phyloP scores from a whole-genome alignment of 441 rosid genomes.

The Gossypium lobatum region DNA sequence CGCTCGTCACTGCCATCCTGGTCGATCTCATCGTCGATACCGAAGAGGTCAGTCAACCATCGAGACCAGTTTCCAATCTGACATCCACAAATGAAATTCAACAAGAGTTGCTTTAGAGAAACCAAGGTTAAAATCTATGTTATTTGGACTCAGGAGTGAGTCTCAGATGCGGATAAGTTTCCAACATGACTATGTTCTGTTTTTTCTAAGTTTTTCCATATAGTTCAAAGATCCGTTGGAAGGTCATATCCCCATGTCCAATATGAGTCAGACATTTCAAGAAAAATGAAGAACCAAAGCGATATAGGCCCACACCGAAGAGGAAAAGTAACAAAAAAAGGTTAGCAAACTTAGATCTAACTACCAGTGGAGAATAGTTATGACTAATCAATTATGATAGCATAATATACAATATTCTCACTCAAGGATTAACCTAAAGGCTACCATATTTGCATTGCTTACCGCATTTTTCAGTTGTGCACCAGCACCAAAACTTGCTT shows the following conservation, averaged over 20 bases:
- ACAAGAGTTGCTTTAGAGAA: background rate
- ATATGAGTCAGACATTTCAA: background rate
- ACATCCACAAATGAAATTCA: conserved; percentile 9
- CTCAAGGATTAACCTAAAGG: conserved; percentile 6
- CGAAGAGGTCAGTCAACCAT: conserved; percentile 88
- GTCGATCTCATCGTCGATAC: conserved; percentile 52
- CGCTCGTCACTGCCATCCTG: conserved; percentile 29
- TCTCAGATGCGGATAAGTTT: too few relatives aligned
- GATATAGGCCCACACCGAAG: background rate
- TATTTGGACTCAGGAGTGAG: background rate
- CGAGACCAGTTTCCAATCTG: conserved; percentile 99
- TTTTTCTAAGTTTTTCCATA: background rate
- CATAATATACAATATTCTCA: background rate
- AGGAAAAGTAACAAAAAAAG: background rate
- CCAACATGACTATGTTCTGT: background rate
- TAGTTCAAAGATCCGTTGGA: background rate
- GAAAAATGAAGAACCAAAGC: background rate
- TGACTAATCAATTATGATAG: background rate
- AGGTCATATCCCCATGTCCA: background rate
- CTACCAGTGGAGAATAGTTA: background rate
- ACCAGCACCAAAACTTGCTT: conserved; percentile 89
- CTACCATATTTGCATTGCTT: conserved; percentile 25
- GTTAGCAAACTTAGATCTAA: background rate
- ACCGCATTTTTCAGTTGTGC: conserved; percentile 89
- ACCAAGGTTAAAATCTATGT: background rate